These are phyloP conservation scores for Neospora caninum DNA, from an alignment of 169 alveolate genomes.

Conservation along the genomic window DNA sequence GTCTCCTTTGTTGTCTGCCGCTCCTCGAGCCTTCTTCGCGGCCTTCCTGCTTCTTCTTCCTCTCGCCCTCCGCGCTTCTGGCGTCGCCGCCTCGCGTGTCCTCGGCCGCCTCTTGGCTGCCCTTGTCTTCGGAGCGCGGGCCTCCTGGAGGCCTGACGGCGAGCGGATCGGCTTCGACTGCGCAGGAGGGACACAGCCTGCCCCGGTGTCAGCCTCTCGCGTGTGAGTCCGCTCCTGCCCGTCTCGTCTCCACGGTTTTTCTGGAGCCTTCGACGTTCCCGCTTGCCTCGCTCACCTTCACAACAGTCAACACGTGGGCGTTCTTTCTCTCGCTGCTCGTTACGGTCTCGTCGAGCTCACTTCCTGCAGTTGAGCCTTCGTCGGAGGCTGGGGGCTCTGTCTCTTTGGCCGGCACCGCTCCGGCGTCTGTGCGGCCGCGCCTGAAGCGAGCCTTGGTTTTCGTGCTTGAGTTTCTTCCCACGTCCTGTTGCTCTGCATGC, in stretches of 20 bases:
- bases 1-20: not conserved
- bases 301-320: not conserved
- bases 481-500: not conserved
- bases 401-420: not conserved
- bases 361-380: not conserved
- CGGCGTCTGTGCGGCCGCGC: not conserved
- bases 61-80: not conserved
- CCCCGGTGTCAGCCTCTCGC: not conserved
- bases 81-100: not conserved
- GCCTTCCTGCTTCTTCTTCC: conserved; percentile 35
- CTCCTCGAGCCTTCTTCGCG: not conserved
- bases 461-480: conserved; percentile 12
- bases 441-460: not conserved
- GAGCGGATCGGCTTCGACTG: too few relatives aligned
- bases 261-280: not conserved
- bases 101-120: not conserved
- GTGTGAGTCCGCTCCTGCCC: not conserved
- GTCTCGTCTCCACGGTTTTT: not conserved
- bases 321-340: not conserved
- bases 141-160: not conserved
- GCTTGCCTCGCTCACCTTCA: not conserved
- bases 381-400: not conserved
- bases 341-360: not conserved
- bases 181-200: not conserved
- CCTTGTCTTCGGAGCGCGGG: not conserved